phyloP scores from a whole-genome alignment of 202 grass and related monocot genomes.

The Hordeum pubiflorum region DNA sequence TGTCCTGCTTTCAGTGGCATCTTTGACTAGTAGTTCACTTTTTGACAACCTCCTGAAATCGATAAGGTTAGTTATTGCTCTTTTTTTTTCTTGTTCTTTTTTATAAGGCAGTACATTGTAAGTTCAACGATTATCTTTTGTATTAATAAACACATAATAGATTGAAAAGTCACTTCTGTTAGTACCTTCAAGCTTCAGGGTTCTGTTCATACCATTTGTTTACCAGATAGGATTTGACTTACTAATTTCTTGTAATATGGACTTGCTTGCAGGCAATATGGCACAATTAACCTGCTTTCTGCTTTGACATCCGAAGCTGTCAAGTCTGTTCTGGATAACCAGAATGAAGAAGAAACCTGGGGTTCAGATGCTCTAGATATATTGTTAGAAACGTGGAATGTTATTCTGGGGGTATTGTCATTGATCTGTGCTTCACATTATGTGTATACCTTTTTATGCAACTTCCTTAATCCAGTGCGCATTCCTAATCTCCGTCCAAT shows the following conservation, averaged over 20 bases:
- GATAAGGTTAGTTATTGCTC: conserved; percentile 54
- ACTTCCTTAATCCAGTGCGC: conserved; percentile 8
- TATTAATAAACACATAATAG: neutral
- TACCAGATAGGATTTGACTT: neutral
- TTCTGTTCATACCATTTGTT: conserved; percentile 5
- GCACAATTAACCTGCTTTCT: conserved; percentile 75
- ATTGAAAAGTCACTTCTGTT: neutral
- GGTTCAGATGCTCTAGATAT: conserved; percentile 82
- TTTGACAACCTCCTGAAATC: conserved; percentile 93
- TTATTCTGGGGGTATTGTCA: conserved; percentile 71
- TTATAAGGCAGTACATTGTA: neutral
- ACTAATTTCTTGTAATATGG: conserved; percentile 18
- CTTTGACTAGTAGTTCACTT: conserved; percentile 62
- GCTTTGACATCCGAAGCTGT: conserved; percentile 83
- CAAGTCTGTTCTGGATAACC: conserved; percentile 54
- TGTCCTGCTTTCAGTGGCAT: conserved; percentile 75
- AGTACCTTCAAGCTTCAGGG: conserved; percentile 13
- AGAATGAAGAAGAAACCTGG: conserved; percentile 86
- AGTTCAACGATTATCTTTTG: neutral
- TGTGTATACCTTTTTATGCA: neutral
- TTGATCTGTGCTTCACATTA: conserved; percentile 8
- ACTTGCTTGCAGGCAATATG: conserved; percentile 60
- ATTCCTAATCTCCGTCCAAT: neutral
- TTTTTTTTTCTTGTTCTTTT: neutral
- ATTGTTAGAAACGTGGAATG: conserved; percentile 92